phyloP scores from a whole-genome alignment of 1,139 yeast species.

The Zygoascus meyerae region DNA sequence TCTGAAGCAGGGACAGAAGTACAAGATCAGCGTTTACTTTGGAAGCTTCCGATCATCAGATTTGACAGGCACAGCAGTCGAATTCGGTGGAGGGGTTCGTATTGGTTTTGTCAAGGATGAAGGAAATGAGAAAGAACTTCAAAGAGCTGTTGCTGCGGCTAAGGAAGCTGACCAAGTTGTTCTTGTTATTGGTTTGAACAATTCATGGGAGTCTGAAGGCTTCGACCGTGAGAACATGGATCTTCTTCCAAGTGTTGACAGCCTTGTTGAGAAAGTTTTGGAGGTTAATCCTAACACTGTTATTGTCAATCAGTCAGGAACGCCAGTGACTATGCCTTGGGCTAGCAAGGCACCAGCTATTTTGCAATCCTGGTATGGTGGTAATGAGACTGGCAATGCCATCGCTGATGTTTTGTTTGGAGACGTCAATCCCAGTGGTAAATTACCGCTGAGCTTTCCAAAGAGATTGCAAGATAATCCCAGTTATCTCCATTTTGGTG shows the following conservation, averaged over 20 bases:
- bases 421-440: constrained; percentile 59
- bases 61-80: constrained; percentile 25
- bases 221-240: constrained; percentile 42
- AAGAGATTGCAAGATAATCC: constrained; percentile 44
- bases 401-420: constrained; percentile 58
- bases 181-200: constrained; percentile 42
- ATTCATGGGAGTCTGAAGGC: constrained; percentile 51
- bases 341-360: constrained; percentile 42
- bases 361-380: constrained; percentile 49
- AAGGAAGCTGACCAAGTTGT: constrained; percentile 45
- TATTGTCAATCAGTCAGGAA: constrained; percentile 55
- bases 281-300: constrained; percentile 48
- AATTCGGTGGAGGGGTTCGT: constrained; percentile 35
- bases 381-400: constrained; percentile 46
- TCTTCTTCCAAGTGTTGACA: constrained; percentile 46
- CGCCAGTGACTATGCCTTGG: constrained; percentile 62
- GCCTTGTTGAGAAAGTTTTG: constrained; percentile 42
- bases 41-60: constrained; percentile 47
- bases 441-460: constrained; percentile 57
- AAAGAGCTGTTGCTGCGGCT: constrained; percentile 41
- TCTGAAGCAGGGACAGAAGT: constrained; percentile 41
- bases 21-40: constrained; percentile 44
- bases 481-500: constrained; percentile 40
- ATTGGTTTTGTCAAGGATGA: constrained; percentile 18
- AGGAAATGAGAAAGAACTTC: constrained; percentile 31